A percentile compares a stretch with the other conserved stretches of the same genome.
phyloP scores from a whole-genome alignment of 192 early-diverging fungal genomes.

The Funneliformis geosporum region DNA sequence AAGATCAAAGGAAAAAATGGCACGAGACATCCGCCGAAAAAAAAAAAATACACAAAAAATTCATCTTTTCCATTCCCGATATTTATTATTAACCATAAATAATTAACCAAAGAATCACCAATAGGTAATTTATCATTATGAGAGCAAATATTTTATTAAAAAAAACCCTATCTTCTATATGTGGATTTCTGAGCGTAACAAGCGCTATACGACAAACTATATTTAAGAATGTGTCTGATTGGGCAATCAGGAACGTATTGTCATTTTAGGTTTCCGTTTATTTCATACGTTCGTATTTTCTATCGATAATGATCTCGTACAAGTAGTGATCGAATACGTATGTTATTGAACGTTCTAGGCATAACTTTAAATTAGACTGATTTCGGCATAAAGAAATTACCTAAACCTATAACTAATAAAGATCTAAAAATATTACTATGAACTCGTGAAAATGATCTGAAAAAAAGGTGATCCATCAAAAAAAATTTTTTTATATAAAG shows the following conservation, averaged over 20 bases:
- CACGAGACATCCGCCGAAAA: conserved; percentile 10
- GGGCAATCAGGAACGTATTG: not conserved
- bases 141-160: no score
- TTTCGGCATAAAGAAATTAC: no score
- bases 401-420: no score
- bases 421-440: no score
- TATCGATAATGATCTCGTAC: no score
- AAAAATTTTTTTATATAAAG: not conserved
- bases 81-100: not conserved
- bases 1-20: not conserved
- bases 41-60: not conserved
- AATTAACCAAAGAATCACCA: not conserved
- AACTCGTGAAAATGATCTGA: not conserved
- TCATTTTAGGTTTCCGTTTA: not conserved
- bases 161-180: conserved; percentile 3
- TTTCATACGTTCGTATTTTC: not conserved
- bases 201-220: not conserved
- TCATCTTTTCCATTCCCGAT: not conserved
- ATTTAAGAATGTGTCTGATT: not conserved
- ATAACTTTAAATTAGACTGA: no score
- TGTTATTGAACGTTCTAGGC: no score
- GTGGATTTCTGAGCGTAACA: conserved; percentile 11
- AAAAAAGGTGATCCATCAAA: not conserved
- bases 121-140: not conserved
- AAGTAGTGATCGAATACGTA: no score